phyloP scores from a whole-genome alignment of 116 monocot genomes.

The Zostera marina region DNA sequence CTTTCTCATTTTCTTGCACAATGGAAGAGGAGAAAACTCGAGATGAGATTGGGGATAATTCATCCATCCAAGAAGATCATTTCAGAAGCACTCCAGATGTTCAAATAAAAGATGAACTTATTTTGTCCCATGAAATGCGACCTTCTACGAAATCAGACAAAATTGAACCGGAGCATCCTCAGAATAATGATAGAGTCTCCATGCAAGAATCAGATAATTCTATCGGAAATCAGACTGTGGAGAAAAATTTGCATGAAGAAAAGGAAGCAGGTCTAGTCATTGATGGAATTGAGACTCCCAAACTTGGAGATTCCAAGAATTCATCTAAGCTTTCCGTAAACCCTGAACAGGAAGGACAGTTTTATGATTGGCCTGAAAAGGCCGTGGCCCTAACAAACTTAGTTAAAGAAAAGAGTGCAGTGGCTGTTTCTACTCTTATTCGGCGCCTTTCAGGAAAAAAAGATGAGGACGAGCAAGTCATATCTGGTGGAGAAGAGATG shows the following conservation, averaged over 20 bases:
- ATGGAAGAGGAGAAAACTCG: conserved; percentile 3
- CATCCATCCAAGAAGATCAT: neutral
- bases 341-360: conserved; percentile 20
- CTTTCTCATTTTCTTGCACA: neutral
- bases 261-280: conserved; percentile 12
- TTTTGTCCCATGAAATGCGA: neutral
- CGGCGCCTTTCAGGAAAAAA: conserved; percentile 74
- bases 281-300: conserved; percentile 57
- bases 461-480: conserved; percentile 26
- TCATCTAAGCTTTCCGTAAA: conserved; percentile 18
- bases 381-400: conserved; percentile 64
- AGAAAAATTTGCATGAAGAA: conserved; percentile 10
- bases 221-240: conserved; percentile 18
- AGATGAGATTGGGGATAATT: neutral
- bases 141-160: neutral
- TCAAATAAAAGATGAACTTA: conserved; percentile 2
- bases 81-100: neutral
- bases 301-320: conserved; percentile 19
- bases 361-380: conserved; percentile 58
- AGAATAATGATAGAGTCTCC: neutral
- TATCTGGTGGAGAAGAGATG: conserved; percentile 19
- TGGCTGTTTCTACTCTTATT: conserved; percentile 62
- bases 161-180: neutral
- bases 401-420: conserved; percentile 62
- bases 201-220: conserved; percentile 2